These are phyloP conservation scores for Diaporthe nobilis DNA, from an alignment of 2,329 filamentous ascomycete genomes.

Conservation along the genomic window DNA sequence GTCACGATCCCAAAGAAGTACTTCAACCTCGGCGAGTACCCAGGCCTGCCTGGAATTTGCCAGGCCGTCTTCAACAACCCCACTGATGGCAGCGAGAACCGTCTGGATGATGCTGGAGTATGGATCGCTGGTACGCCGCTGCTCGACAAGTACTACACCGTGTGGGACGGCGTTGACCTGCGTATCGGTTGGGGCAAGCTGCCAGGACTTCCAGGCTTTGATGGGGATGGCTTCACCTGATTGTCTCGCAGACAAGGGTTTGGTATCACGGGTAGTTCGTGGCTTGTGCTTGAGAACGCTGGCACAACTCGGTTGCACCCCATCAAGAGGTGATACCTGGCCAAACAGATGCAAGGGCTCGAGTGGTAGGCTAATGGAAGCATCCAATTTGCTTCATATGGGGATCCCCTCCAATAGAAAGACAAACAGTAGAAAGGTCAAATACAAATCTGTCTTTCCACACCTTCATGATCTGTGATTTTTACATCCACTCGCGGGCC, in stretches of 20 bases:
- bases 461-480: too few species aligned
- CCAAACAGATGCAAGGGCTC: not conserved
- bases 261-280: not conserved
- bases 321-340: accelerated
- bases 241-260: not conserved
- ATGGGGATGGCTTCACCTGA: not conserved
- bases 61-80: conserved; percentile 51
- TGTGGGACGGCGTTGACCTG: conserved; percentile 51
- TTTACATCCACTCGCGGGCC: accelerated
- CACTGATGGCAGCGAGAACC: conserved; percentile 38
- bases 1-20: conserved; percentile 48
- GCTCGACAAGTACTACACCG: conserved; percentile 54
- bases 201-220: not conserved
- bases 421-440: too few species aligned
- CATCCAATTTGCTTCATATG: too few species aligned
- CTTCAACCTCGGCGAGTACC: conserved; percentile 53
- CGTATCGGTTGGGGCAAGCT: conserved; percentile 46
- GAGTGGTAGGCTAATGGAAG: not conserved
- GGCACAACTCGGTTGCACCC: too few species aligned
- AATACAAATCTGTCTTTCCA: too few species aligned
- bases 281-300: too few species aligned
- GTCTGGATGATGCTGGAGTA: conserved; percentile 40
- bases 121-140: conserved; percentile 53
- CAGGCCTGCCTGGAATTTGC: conserved; percentile 48
- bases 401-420: too few species aligned